Conservation (phyloP, 805 yeast genomes). For the Metschnikowia bowlesiae region DNA sequence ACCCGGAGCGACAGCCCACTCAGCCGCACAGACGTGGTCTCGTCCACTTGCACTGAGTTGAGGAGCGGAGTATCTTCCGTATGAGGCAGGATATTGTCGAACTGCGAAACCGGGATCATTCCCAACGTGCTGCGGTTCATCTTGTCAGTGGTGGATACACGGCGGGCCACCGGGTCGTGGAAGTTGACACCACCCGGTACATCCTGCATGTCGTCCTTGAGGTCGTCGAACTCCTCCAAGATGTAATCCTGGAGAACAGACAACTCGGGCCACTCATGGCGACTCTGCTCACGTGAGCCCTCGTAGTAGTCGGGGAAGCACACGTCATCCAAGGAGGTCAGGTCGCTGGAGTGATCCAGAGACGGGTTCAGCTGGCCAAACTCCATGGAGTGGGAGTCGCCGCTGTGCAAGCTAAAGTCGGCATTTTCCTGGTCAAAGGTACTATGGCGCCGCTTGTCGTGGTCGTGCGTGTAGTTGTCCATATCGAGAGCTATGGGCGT, state of each 20-base stretch:
- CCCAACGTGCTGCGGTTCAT: not conserved
- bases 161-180: conserved; percentile 29
- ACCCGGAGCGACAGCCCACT: conserved; percentile 42
- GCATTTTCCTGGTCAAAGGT: conserved; percentile 11
- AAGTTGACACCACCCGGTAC: conserved; percentile 31
- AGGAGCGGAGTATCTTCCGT: conserved; percentile 29
- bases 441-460: conserved; percentile 12
- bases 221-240: conserved; percentile 52
- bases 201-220: conserved; percentile 20
- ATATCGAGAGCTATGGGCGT: conserved; percentile 35
- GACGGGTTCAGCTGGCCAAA: conserved; percentile 60
- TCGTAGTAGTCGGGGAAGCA: conserved; percentile 75
- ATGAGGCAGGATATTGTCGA: conserved; percentile 11
- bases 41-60: conserved; percentile 28
- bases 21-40: conserved; percentile 39
- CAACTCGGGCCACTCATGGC: conserved; percentile 76
- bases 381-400: conserved; percentile 21
- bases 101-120: not conserved
- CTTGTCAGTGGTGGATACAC: conserved; percentile 7
- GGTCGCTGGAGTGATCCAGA: conserved; percentile 55
- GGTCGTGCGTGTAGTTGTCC: conserved; percentile 36
- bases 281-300: conserved; percentile 19
- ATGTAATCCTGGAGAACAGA: conserved; percentile 71
- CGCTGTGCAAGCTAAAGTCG: conserved; percentile 8
- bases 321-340: conserved; percentile 85